phyloP scores from a whole-genome alignment of 202 grass and related monocot species.

The Saccharum hybrid region DNA sequence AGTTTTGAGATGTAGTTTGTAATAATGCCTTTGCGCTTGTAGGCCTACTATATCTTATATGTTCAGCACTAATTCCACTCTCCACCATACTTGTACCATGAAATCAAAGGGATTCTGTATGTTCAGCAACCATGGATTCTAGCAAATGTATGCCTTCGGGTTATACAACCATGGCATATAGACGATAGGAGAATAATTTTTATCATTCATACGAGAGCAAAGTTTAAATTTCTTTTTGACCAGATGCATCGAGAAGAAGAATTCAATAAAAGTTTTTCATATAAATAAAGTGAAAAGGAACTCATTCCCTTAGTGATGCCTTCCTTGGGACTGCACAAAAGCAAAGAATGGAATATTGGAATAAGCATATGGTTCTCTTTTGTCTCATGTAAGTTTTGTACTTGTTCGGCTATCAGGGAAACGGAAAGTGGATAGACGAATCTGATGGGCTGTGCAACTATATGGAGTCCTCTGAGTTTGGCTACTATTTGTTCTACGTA shows the following conservation, averaged over 20 bases:
- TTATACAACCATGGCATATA: slow-evolving; percentile 33
- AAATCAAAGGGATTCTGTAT: slow-evolving; percentile 44
- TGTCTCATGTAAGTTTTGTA: slow-evolving; percentile 95
- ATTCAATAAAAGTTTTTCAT: slow-evolving; percentile 69
- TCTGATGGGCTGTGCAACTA: slow-evolving; percentile 55
- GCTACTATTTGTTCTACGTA: slow-evolving; percentile 49
- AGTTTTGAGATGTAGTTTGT: slow-evolving; percentile 49
- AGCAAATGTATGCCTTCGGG: slow-evolving; percentile 38
- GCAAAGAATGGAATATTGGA: slow-evolving; percentile 79
- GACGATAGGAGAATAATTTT: slow-evolving; percentile 45
- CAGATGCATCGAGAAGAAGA: slow-evolving; percentile 72
- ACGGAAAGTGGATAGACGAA: slow-evolving; percentile 71
- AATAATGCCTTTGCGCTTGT: slow-evolving; percentile 45
- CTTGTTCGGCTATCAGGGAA: slow-evolving; percentile 85
- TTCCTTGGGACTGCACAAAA: slow-evolving; percentile 79
- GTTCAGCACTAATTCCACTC: slow-evolving; percentile 50
- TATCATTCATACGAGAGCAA: slow-evolving; percentile 48
- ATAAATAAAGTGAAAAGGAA: slow-evolving; percentile 69
- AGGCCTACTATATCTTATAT: slow-evolving; percentile 47
- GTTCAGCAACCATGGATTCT: slow-evolving; percentile 46
- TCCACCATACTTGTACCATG: slow-evolving; percentile 38
- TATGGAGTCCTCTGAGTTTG: slow-evolving; percentile 45
- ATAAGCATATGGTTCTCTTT: slow-evolving; percentile 90
- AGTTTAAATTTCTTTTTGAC: slow-evolving; percentile 72
- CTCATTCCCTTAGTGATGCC: slow-evolving; percentile 76